These are phyloP conservation scores for Bryoerythrophyllum caledonicum DNA, from an alignment of 225 moss, liverwort and hornwort genomes.

Conservation along the genomic window DNA sequence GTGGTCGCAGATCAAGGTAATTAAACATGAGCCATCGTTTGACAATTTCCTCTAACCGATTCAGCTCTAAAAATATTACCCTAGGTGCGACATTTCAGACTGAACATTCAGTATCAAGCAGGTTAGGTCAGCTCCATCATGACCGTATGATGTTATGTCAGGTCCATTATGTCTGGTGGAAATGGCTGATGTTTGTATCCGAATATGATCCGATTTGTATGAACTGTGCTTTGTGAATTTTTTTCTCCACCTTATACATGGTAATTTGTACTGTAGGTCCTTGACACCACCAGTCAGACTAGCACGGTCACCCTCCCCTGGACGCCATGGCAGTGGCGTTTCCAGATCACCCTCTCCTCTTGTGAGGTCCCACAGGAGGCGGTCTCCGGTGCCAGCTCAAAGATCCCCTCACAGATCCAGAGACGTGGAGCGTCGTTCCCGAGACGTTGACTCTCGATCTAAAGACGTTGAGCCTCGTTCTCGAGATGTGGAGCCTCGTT, in stretches of 20 bases:
- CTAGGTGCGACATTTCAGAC: too few relatives aligned
- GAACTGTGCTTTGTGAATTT: too few relatives aligned
- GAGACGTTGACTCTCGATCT: conserved; percentile 7
- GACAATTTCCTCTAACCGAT: background rate
- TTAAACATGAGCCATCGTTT: background rate
- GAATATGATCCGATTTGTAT: too few relatives aligned
- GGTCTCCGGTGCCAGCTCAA: conserved; percentile 40
- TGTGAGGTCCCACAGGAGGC: conserved; percentile 49
- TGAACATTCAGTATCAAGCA: background rate
- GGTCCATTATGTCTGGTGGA: background rate
- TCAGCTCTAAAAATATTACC: background rate
- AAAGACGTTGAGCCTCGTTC: conserved; percentile 23
- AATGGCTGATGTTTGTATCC: too few relatives aligned
- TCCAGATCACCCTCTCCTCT: conserved; percentile 53
- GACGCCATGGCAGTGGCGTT: conserved; percentile 43
- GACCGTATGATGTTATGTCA: background rate
- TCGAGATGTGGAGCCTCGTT: conserved; percentile 27
- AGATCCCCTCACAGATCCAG: conserved; percentile 36
- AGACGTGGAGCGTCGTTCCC: too few relatives aligned
- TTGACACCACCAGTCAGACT: conserved; percentile 56
- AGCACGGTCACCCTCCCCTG: conserved; percentile 59
- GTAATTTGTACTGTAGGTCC: conserved; percentile 35
- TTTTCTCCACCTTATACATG: background rate
- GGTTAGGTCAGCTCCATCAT: background rate
- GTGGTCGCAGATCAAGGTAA: conserved; percentile 63